These are phyloP conservation scores for Aspergillus sp. DNA, from an alignment of 2,329 filamentous ascomycete species.

Conservation along the genomic window DNA sequence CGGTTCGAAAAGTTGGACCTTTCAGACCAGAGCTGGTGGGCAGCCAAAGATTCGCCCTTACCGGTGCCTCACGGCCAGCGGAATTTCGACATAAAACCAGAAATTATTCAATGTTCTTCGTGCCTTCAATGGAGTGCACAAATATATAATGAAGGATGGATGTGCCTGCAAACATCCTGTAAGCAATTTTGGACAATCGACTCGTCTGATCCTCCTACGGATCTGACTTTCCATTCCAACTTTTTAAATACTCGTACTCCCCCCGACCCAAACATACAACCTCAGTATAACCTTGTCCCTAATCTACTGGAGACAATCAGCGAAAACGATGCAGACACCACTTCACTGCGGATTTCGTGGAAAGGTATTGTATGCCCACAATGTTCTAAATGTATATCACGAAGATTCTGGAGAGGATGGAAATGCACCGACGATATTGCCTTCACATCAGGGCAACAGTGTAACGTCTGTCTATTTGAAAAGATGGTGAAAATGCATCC, in stretches of 20 bases:
- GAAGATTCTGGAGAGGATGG: conserved; percentile 60
- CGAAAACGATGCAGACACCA: conserved; percentile 32
- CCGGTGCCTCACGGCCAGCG: conserved; percentile 24
- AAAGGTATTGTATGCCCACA: conserved; percentile 62
- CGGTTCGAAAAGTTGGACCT: conserved; percentile 62
- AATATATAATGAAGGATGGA: conserved; percentile 48
- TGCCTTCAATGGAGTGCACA: conserved; percentile 36
- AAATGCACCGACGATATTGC: conserved; percentile 39
- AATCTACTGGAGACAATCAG: conserved; percentile 35
- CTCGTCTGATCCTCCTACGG: conserved; percentile 21
- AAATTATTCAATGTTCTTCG: conserved; percentile 27
- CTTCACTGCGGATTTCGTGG: conserved; percentile 51
- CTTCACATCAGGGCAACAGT: conserved; percentile 23
- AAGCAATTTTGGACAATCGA: conserved; percentile 50
- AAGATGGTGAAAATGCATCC: conserved; percentile 23
- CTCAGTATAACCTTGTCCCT: conserved; percentile 34
- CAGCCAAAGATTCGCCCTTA: conserved; percentile 27
- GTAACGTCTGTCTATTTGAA: conserved; percentile 45
- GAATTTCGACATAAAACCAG: conserved; percentile 21
- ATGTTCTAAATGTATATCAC: conserved; percentile 59
- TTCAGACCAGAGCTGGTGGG: conserved; percentile 56
- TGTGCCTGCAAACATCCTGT: conserved; percentile 55
- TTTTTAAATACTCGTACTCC: conserved; percentile 54
- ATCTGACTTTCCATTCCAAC: conserved; percentile 47
- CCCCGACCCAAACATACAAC: conserved; percentile 36